Evolutionary conservation across 805 yeast genomes (phyloP).

Genomic region (Yarrowia sp.): DNA sequence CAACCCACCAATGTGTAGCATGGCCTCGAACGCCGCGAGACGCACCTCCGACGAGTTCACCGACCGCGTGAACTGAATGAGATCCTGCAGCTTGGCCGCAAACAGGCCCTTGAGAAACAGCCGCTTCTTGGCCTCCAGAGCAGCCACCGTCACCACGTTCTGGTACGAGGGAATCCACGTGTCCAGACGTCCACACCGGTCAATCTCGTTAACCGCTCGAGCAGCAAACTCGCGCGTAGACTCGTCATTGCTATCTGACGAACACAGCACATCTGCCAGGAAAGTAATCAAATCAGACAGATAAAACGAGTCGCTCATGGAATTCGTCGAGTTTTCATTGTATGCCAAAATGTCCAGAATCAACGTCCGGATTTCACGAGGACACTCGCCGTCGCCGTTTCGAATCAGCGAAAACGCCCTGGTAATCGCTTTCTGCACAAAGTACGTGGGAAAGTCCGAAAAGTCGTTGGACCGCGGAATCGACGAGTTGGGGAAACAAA

Average conservation of each 20-base stretch:
- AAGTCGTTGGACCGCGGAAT: slow-evolving; percentile 84
- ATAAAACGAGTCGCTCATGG: slow-evolving; percentile 69
- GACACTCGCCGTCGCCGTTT: slow-evolving; percentile 60
- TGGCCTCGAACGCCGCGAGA: slow-evolving; percentile 63
- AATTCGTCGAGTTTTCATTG: slow-evolving; percentile 80
- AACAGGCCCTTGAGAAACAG: slow-evolving; percentile 57
- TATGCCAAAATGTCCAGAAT: slow-evolving; percentile 69
- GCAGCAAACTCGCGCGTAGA: slow-evolving; percentile 39
- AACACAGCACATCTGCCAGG: slow-evolving; percentile 34
- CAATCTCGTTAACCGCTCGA: slow-evolving; percentile 61
- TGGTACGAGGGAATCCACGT: slow-evolving; percentile 80
- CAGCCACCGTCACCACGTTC: slow-evolving; percentile 50
- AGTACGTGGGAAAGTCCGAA: slow-evolving; percentile 61
- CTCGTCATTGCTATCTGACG: slow-evolving; percentile 23
- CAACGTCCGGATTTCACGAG: slow-evolving; percentile 57
- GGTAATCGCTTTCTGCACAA: slow-evolving; percentile 68
- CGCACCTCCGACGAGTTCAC: slow-evolving; percentile 53
- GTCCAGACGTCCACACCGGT: slow-evolving; percentile 74
- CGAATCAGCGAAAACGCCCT: slow-evolving; percentile 56
- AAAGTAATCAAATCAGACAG: slow-evolving; percentile 55
- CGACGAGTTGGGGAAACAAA: slow-evolving; percentile 62
- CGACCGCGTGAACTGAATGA: slow-evolving; percentile 51
- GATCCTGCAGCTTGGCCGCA: slow-evolving; percentile 51
- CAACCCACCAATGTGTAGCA: slow-evolving; percentile 73
- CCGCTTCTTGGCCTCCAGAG: slow-evolving; percentile 57